Evolutionary conservation across 169 alveolate species (phyloP).

Genomic region (Eimeria praecox): DNA sequence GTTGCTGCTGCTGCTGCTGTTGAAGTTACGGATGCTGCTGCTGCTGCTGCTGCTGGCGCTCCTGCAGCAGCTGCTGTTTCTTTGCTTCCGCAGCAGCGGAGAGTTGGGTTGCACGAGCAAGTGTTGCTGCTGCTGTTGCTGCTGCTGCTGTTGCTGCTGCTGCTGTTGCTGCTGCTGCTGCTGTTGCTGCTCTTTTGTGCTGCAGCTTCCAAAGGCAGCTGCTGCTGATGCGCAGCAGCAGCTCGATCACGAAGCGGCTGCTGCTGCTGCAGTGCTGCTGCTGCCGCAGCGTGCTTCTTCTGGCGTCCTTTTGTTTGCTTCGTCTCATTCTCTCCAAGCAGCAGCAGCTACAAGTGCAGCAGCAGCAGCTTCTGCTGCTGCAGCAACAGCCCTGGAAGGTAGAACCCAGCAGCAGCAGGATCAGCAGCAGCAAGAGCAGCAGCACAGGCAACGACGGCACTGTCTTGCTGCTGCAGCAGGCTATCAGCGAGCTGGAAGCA

Average conservation of each 20-base stretch:
- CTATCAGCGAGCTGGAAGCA: not conserved
- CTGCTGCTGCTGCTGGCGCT: conserved; percentile 57
- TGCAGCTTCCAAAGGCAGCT: conserved; percentile 58
- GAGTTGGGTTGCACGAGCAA: not conserved
- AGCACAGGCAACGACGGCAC: not conserved
- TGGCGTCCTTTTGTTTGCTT: conserved; percentile 47
- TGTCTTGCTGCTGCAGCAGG: conserved; percentile 41
- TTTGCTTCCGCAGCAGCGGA: not conserved
- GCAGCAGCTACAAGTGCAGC: conserved; percentile 37
- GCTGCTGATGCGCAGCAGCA: conserved; percentile 51
- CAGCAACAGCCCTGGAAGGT: not conserved
- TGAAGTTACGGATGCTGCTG: conserved; percentile 21
- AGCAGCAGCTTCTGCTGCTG: not conserved
- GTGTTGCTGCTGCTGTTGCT: not conserved
- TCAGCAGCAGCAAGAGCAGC: conserved; percentile 58
- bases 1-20: conserved; percentile 1
- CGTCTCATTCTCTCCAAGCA: conserved; percentile 29
- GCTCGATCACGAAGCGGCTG: conserved; percentile 58
- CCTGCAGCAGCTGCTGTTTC: conserved; percentile 9
- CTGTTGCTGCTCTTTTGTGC: not conserved
- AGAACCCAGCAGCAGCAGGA: not conserved
- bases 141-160: not conserved
- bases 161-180: conserved; percentile 42
- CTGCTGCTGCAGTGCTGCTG: conserved; percentile 73
- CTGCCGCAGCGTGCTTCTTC: conserved; percentile 38